Conservation (phyloP, 352 stramenopile species). For the Globisporangium carolinianum region DNA sequence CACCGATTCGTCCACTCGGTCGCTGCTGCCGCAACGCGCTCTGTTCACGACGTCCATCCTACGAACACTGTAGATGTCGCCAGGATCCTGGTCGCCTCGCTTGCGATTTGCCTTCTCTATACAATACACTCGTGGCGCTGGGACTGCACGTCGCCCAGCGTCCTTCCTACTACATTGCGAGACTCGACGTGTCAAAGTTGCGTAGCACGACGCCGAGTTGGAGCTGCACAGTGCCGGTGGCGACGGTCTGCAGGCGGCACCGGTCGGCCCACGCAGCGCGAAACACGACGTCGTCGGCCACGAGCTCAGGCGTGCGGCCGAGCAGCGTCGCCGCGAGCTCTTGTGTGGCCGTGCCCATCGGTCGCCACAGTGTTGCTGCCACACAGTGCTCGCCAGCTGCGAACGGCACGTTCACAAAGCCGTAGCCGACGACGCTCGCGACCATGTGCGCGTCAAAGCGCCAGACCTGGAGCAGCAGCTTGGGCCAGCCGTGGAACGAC, state of each 20-base stretch:
- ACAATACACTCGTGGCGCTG: background rate
- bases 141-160: too few relatives aligned
- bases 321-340: constrained; percentile 41
- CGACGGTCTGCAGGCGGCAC: constrained; percentile 57
- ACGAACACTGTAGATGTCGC: background rate
- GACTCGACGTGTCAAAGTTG: constrained; percentile 28
- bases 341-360: constrained; percentile 42
- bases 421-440: constrained; percentile 45
- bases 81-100: background rate
- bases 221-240: constrained; percentile 43
- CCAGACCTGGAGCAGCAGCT: constrained; percentile 62
- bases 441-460: constrained; percentile 39
- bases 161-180: constrained; percentile 16
- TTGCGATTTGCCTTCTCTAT: background rate
- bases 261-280: constrained; percentile 47
- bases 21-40: too few relatives aligned
- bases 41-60: too few relatives aligned
- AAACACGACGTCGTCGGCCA: constrained; percentile 51
- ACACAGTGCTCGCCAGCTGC: constrained; percentile 39
- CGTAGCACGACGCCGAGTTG: constrained; percentile 42
- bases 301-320: constrained; percentile 45
- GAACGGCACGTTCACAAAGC: constrained; percentile 54
- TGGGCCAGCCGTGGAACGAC: constrained; percentile 57
- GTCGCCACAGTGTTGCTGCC: constrained; percentile 45
- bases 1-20: background rate